A percentile compares a stretch with the other conserved stretches of the same genome.
Conservation (phyloP, 345 rosid genomes). For the Salix suchowensis region DNA sequence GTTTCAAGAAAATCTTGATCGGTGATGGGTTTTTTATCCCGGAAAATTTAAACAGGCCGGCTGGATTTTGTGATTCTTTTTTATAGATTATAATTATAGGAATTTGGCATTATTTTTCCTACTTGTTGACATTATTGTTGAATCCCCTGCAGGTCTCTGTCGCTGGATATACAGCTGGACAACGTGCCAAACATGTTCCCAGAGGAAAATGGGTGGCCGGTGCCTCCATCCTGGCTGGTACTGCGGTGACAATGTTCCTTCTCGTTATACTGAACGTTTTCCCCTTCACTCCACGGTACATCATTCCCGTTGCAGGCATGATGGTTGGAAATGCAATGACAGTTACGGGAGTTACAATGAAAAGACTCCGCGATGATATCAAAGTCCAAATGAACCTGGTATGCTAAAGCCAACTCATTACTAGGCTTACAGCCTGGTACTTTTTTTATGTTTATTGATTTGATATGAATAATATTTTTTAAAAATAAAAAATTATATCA, state of each 20-base stretch:
- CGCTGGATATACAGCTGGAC: conserved; percentile 87
- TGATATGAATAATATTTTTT: no score
- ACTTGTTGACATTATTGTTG: background rate
- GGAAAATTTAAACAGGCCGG: background rate
- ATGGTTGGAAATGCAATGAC: conserved; percentile 97
- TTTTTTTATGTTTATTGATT: no score
- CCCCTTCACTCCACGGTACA: conserved; percentile 88
- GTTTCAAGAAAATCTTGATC: background rate
- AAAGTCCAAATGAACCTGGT: conserved; percentile 69
- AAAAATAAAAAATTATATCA: no score
- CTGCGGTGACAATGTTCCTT: conserved; percentile 61
- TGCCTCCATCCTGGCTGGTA: conserved; percentile 59
- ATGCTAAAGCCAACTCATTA: background rate
- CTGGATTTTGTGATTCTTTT: background rate
- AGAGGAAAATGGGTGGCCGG: conserved; percentile 73
- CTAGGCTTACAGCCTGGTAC: no score
- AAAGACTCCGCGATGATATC: conserved; percentile 76
- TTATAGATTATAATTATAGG: background rate
- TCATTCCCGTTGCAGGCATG: conserved; percentile 89
- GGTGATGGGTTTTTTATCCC: background rate
- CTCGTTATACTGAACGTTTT: conserved; percentile 65
- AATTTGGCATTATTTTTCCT: background rate
- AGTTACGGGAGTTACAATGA: conserved; percentile 92
- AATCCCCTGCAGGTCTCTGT: conserved; percentile 46
- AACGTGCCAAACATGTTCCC: conserved; percentile 81